Base-by-base conservation (phyloP, 23 red algal genomes). In the Gracilaria gracilis region DNA sequence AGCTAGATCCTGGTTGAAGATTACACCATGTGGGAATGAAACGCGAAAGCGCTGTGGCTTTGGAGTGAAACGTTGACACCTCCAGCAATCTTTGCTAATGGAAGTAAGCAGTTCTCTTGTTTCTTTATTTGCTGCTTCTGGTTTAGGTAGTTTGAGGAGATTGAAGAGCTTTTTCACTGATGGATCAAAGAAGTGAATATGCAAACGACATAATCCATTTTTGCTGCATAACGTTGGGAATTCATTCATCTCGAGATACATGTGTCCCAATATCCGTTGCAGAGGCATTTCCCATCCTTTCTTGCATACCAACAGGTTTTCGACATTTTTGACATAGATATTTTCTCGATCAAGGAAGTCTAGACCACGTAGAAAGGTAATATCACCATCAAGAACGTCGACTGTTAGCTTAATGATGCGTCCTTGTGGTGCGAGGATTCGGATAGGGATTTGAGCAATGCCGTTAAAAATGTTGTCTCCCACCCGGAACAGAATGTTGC, bases 1-100 rank as follows among this genome's bases (percentile, higher is more conserved):
- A 23, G 40, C 54, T 25, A 85, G 39, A 35, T 33, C 37, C 20
- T 75, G 34, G 50, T 85, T 93, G 35, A 85, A 93, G 32, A 86
- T 69, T 25, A 64, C 46, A 4, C 66, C 61, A 13, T 86, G 58
- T 7, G 9, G 82, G 19, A 67, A 61, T 12, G 28, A 55, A 70
- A 86, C 7, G 40, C 21, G 82, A 71, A 86, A 86, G 35, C 28
- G 64, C 48, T 69, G 35, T 24, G 46, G 59, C n/a, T 71, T 69
- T 3, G 82, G 61, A 13, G 44, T 69, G 71, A 71, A 86, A 50
- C 59, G 21, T 67, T 86, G 82, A 54, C 59, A 86, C 2, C 4
- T 32, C 19, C 14, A 8, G 31, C 31, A 86, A 42, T 28, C 31
- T 31, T 48, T 71, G 12, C 25, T 40, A 29, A 69, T 70, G 32